These are phyloP conservation scores for Diaporthe longicolla DNA, from an alignment of 2,329 filamentous ascomycete genomes.

Conservation along the genomic window DNA sequence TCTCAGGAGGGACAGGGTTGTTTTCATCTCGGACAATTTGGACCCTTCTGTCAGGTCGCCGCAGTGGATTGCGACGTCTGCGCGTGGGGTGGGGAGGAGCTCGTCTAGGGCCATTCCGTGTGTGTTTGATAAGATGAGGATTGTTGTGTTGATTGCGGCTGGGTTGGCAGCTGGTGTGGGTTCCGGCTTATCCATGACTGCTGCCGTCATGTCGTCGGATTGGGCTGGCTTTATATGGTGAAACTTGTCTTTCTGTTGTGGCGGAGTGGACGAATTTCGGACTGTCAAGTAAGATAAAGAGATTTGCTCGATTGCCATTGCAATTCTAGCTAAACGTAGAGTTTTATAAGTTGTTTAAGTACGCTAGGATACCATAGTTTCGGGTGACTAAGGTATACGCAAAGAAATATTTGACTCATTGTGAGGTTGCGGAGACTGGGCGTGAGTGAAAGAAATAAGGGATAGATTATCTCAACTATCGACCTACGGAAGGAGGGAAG, in stretches of 20 bases:
- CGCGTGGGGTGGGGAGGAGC: conserved; percentile 41
- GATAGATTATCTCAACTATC: no score
- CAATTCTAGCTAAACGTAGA: neutral
- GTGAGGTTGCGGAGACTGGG: neutral
- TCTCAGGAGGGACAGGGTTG: conserved; percentile 59
- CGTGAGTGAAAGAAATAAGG: no score
- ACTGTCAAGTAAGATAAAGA: neutral
- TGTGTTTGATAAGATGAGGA: conserved; percentile 61
- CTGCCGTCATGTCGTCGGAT: neutral
- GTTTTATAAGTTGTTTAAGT: neutral
- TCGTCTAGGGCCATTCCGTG: conserved; percentile 51
- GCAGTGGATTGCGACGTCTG: conserved; percentile 67
- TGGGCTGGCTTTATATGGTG: conserved; percentile 2
- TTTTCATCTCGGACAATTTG: conserved; percentile 56
- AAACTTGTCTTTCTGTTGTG: neutral
- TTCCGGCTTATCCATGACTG: conserved; percentile 3
- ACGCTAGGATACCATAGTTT: neutral
- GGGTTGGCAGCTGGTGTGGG: conserved; percentile 12
- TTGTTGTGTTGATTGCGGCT: neutral
- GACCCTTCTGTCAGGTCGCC: conserved; percentile 65
- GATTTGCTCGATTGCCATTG: neutral
- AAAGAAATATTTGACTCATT: neutral
- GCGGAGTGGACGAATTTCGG: neutral
- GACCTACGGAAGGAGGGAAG: no score
- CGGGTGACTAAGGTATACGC: neutral